Evolutionary conservation across 2,329 filamentous ascomycete species (phyloP).

Genomic region (Phoma sp.): DNA sequence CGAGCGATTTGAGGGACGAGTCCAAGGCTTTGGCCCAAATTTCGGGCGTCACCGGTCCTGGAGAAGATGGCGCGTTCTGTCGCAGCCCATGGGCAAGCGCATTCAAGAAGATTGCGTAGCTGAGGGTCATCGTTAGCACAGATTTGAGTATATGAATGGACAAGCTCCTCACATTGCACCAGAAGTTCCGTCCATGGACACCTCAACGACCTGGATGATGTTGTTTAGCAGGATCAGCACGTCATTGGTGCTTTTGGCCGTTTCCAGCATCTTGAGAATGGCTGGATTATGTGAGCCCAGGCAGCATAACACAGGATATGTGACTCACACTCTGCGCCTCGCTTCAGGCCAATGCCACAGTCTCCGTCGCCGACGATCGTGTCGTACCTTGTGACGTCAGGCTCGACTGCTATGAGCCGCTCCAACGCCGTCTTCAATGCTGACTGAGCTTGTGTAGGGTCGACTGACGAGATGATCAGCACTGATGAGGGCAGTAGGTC

Average conservation of each 20-base stretch:
- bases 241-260: conserved; percentile 59
- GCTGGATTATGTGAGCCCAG: conserved; percentile 40
- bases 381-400: conserved; percentile 70
- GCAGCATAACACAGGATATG: conserved; percentile 35
- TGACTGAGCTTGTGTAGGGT: conserved; percentile 58
- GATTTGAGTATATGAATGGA: background rate
- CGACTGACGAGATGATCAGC: conserved; percentile 49
- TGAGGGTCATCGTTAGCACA: background rate
- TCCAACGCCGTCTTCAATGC: conserved; percentile 64
- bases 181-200: conserved; percentile 75
- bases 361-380: conserved; percentile 90
- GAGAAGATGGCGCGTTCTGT: conserved; percentile 56
- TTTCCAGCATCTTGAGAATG: conserved; percentile 51
- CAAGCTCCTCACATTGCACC: conserved; percentile 61
- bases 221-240: conserved; percentile 64
- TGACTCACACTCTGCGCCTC: conserved; percentile 73
- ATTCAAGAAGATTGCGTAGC: conserved; percentile 87
- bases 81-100: conserved; percentile 74
- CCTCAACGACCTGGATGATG: conserved; percentile 69
- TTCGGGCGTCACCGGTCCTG: conserved; percentile 54
- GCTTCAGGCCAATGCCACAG: conserved; percentile 84
- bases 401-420: conserved; percentile 67
- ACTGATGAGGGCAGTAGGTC: background rate
- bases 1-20: conserved; percentile 67
- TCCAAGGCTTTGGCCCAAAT: conserved; percentile 73